These are phyloP conservation scores for Berkeleyomyces basicola DNA, from an alignment of 2,329 filamentous ascomycete genomes.

Conservation along the genomic window DNA sequence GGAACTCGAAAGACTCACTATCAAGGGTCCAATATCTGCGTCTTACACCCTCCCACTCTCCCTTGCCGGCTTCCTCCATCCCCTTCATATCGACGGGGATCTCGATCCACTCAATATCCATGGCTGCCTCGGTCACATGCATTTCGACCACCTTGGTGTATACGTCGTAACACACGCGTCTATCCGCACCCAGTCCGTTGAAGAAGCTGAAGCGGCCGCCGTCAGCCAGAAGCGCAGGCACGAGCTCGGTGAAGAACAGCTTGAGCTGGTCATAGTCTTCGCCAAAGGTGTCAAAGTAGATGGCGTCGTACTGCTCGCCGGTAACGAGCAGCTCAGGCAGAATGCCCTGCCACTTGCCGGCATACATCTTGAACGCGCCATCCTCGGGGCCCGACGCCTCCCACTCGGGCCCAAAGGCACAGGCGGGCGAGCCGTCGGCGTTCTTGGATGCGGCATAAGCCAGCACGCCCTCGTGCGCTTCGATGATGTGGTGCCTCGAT, in stretches of 20 bases:
- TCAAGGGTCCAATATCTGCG: constrained; percentile 82
- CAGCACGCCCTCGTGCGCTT: constrained; percentile 67
- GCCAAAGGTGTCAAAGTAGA: constrained; percentile 97
- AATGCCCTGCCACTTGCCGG: constrained; percentile 66
- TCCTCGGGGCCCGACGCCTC: constrained; percentile 37
- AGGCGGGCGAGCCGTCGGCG: constrained; percentile 21
- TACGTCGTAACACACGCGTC: constrained; percentile 88
- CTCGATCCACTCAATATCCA: constrained; percentile 77
- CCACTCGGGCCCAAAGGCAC: constrained; percentile 39
- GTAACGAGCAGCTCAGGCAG: constrained; percentile 49
- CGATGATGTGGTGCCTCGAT: constrained; percentile 62
- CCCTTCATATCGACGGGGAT: constrained; percentile 52
- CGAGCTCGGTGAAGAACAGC: constrained; percentile 73
- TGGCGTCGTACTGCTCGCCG: constrained; percentile 61
- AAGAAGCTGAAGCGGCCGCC: constrained; percentile 71
- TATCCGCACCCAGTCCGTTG: constrained; percentile 81
- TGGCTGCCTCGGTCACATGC: constrained; percentile 73
- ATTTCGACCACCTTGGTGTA: constrained; percentile 86
- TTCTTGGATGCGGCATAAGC: constrained; percentile 34
- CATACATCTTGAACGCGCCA: constrained; percentile 55
- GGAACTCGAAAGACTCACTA: constrained; percentile 28
- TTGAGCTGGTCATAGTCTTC: constrained; percentile 80
- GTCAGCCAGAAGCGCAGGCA: constrained; percentile 60
- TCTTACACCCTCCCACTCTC: constrained; percentile 77
- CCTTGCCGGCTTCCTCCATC: constrained; percentile 48